A percentile compares a stretch with the other conserved stretches of the same genome.
Conservation (phyloP, 768 basidiomycete species). For the Kwoniella newhampshirensis region DNA sequence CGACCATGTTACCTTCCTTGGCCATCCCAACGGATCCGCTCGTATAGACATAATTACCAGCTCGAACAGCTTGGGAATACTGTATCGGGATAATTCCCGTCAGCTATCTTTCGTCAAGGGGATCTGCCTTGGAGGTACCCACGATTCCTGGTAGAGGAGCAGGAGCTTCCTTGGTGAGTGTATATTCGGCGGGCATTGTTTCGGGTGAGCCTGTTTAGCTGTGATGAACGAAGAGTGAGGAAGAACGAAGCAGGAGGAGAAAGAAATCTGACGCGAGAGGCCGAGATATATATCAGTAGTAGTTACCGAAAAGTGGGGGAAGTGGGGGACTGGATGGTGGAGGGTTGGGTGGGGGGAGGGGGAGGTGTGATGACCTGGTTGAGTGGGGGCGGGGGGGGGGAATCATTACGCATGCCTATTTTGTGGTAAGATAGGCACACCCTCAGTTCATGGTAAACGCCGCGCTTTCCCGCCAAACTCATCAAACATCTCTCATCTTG, state of each 20-base stretch:
- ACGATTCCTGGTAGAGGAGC: constrained; percentile 45
- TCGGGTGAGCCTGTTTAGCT: background rate
- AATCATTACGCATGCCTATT: too few relatives aligned
- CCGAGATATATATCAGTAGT: background rate
- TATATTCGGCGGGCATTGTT: constrained; percentile 45
- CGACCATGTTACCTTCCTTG: constrained; percentile 47
- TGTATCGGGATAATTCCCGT: constrained; percentile 1
- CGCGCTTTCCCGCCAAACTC: constrained; percentile 10
- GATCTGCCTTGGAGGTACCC: constrained; percentile 2
- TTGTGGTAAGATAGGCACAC: too few relatives aligned
- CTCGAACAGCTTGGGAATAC: constrained; percentile 50
- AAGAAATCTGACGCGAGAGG: background rate
- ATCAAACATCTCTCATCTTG: background rate
- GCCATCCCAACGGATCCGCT: constrained; percentile 50
- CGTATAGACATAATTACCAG: constrained; percentile 47
- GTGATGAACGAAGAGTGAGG: constrained; percentile 1
- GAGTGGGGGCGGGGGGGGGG: too few relatives aligned
- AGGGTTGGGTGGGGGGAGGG: constrained; percentile 12
- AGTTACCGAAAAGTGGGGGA: background rate
- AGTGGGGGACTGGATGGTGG: background rate
- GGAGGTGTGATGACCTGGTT: background rate
- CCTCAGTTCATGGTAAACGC: background rate
- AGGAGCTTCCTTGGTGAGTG: constrained; percentile 42
- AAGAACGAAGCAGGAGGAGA: constrained; percentile 1
- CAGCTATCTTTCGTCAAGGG: background rate